Base-by-base conservation (phyloP, 805 yeast species). In the Candida manassasensis region DNA sequence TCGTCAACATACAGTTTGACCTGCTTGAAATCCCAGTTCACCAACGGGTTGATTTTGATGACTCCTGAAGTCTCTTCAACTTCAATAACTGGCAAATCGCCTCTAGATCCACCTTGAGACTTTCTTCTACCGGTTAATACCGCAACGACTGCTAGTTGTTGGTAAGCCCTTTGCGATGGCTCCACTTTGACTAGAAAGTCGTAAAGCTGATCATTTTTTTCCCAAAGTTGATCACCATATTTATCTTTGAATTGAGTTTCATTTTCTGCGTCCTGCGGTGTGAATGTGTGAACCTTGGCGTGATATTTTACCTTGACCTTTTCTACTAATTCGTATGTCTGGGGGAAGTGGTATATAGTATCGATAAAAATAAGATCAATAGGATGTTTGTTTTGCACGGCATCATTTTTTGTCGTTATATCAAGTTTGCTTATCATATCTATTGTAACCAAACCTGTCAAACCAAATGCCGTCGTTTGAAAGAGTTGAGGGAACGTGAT, bases 381-480 rank as follows among this genome's bases (percentile, higher is more conserved):
- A 0, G 80, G 72, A 29, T 61, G 57, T 17, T 38, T 31, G 3
- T 21, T 30, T 21, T 10, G 10, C 7, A 10, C 22, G 8, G 29
- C 40, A 3, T 25, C 32, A 7, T 30, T 19, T 4, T 41, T 27
- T 12, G 35, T 32, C 31, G 41, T 31, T 8, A 32, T 17, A n/a
- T 38, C 37, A 31, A 81, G 48, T 51, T 79, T 76, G 21, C 83
- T 71, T 19, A 89, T 59, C 73, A 89, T 84, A 56, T 89, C 96
- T 28, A 85, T 67, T 9, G 90, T 89, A 19, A 84, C 95, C 40
- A 90, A 61, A 0, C 97, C 97, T 1, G 96, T 85, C 31, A 90
- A 69, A 0, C 97, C 97, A 61, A 90, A 88, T 1, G 97, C 97
- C 0, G 97, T 87, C 2, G 96, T 88, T 60, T 90, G 97, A 52